Percentiles rank a stretch among this genome's conserved stretches.
Conservation (phyloP, 257 asterid species). For the Paraleonurus japonicus region DNA sequence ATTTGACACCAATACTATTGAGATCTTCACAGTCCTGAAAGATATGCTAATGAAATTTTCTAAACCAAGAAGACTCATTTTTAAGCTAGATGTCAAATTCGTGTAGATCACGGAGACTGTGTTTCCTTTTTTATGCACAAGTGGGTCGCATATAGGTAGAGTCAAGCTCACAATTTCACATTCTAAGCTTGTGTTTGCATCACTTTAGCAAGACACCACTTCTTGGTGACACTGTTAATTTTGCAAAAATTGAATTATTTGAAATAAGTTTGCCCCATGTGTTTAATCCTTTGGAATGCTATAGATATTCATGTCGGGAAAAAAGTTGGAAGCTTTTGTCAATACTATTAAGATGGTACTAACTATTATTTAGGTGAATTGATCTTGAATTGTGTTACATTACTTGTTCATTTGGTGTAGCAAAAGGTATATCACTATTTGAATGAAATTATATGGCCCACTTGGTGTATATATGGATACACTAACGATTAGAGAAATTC, state of each 20-base stretch:
- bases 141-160: neutral
- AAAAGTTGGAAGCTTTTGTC: neutral
- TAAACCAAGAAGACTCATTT: neutral
- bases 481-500: neutral
- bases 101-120: neutral
- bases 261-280: neutral
- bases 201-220: neutral
- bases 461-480: neutral
- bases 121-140: neutral
- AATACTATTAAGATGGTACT: slow-evolving; percentile 5
- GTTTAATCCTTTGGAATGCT: neutral
- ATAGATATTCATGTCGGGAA: neutral
- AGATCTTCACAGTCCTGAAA: neutral
- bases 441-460: neutral
- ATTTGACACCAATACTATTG: neutral
- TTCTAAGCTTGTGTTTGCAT: neutral
- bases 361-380: neutral
- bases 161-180: neutral
- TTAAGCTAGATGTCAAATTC: neutral
- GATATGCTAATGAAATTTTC: neutral
- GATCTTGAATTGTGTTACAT: neutral
- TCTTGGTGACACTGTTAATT: neutral
- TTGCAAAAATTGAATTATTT: neutral
- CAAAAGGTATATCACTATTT: neutral
- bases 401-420: neutral